Evolutionary conservation across 1,284 basidiomycete genomes (phyloP).

Genomic region (Boletus semigastroideus): DNA sequence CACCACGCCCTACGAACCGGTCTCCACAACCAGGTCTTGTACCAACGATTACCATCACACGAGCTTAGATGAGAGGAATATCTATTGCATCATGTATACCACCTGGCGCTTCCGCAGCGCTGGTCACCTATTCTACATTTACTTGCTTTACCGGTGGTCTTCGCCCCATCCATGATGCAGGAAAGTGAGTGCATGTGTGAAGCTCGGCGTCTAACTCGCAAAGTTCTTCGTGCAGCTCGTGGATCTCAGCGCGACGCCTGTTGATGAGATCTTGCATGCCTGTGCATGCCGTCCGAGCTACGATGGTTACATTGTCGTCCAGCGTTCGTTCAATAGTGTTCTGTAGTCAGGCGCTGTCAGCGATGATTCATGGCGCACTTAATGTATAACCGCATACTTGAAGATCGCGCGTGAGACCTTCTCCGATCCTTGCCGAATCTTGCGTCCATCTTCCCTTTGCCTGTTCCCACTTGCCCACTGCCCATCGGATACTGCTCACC

Average conservation of each 20-base stretch:
- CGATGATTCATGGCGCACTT: not conserved
- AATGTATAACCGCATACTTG: constrained; percentile 43
- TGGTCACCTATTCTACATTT: constrained; percentile 19
- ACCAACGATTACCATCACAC: constrained; percentile 33
- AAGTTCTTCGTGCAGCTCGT: constrained; percentile 44
- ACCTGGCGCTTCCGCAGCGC: constrained; percentile 3
- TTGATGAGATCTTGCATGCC: constrained; percentile 48
- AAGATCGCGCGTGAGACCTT: constrained; percentile 73
- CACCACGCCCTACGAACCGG: constrained; percentile 2
- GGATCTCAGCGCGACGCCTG: constrained; percentile 44
- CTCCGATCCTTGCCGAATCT: constrained; percentile 69
- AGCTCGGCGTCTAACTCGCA: constrained; percentile 45
- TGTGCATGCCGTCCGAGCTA: constrained; percentile 44
- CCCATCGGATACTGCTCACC: constrained; percentile 60
- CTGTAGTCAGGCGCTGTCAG: constrained; percentile 34
- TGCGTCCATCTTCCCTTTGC: constrained; percentile 72
- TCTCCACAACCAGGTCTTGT: constrained; percentile 8
- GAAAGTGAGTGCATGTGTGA: constrained; percentile 24
- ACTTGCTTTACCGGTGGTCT: constrained; percentile 2
- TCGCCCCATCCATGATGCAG: constrained; percentile 7
- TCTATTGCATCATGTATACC: constrained; percentile 35
- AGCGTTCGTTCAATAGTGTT: constrained; percentile 46
- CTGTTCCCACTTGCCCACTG: constrained; percentile 68
- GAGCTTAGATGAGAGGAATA: constrained; percentile 18
- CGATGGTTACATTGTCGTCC: constrained; percentile 43